Evolutionary conservation across 1,284 basidiomycete genomes (phyloP), one percentile per base, ranked within the genome.

Genomic region (Coniophora puteana): DNA sequence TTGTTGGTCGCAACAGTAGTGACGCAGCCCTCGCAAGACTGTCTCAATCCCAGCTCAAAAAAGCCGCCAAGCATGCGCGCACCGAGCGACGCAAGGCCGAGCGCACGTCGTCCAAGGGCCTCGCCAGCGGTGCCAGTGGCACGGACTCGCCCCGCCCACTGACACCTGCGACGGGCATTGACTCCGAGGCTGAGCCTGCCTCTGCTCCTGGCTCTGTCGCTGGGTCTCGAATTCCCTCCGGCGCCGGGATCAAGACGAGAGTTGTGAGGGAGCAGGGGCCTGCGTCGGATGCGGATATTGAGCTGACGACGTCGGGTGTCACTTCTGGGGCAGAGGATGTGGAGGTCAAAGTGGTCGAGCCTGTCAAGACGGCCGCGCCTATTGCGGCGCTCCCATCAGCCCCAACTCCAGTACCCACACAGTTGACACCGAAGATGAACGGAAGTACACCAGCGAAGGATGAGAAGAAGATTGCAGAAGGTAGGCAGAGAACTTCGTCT

Each of bases 31-130:
- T 64, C 14, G 50, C 62, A 7, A 86, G 79, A 51, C 68, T 72
- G 41, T 76, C 86, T 12, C 92, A 88, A 57, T 80, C 82, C 35
- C 83, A 84, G 20, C 68, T 82, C 43, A 89, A 84, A 63, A 88
- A 80, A 53, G 76, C 82, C 14, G 77, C 80, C 32, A 78, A 75
- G 40, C 70, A 74, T 38, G 83, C 84, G 13, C 80, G 80, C 36
- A 65, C 64, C 10, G 80, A 83, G 55, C 76, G 68, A 58, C 69
- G 69, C 43, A 66, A 62, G 49, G 62, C 61, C 14, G 54, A 49
- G 35, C 40, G 52, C 64, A 4, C 52, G 57, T 7, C 49, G 54
- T 59, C 51, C 45, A 4, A 57, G 54, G 0, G 54, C 53, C 38
- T 47, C 55, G 20, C 36, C 50, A 29, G 58, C 61, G 29, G 51